Evolutionary conservation across 208 protist species (phyloP).

Genomic region (Trypanosoma boissoni): DNA sequence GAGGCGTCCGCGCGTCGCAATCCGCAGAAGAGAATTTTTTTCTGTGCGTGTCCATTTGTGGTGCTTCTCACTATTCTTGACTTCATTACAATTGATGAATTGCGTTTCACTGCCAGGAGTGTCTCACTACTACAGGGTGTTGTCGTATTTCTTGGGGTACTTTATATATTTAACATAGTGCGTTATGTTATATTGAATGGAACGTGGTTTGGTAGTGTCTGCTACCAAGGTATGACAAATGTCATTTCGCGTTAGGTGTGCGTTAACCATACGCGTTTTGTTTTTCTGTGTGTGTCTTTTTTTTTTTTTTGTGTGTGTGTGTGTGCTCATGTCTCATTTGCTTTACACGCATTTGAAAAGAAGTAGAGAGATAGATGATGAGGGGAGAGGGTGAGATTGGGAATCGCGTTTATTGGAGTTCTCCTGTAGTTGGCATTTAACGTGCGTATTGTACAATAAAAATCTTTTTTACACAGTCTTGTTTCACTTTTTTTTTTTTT

Average conservation of each 20-base stretch:
- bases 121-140: conserved; percentile 24
- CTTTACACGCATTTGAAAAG: too few relatives aligned
- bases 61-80: conserved; percentile 23
- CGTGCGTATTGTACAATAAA: too few relatives aligned
- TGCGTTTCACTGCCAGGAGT: neutral
- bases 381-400: too few relatives aligned
- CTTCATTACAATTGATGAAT: conserved; percentile 16
- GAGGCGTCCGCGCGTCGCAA: neutral
- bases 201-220: conserved; percentile 7
- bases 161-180: conserved; percentile 22
- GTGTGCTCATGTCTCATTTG: too few relatives aligned
- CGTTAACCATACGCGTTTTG: too few relatives aligned
- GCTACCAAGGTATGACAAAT: neutral
- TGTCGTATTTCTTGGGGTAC: conserved; percentile 11
- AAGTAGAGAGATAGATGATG: too few relatives aligned
- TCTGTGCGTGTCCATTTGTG: conserved; percentile 22
- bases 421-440: too few relatives aligned
- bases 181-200: conserved; percentile 3
- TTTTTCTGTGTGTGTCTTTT: neutral
- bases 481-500: neutral
- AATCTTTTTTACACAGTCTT: too few relatives aligned
- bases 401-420: too few relatives aligned
- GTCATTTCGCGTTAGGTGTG: too few relatives aligned
- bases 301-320: too few relatives aligned
- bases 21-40: conserved; percentile 9